phyloP scores from a whole-genome alignment of 257 asterid species.

The Nicotiana benthamiana region DNA sequence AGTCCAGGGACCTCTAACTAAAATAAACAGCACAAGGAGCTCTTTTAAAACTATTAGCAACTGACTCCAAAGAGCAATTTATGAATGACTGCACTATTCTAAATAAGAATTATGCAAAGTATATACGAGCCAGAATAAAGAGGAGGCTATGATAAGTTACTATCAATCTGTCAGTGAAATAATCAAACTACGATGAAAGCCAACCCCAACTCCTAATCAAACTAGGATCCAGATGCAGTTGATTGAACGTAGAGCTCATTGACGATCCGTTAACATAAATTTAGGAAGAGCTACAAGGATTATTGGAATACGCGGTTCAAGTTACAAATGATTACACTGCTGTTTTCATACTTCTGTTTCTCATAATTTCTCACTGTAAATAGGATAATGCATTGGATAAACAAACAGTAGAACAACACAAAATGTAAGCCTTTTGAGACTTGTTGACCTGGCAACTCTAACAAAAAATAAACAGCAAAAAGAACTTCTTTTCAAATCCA shows the following conservation, averaged over 20 bases:
- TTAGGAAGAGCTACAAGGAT: not conserved
- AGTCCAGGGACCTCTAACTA: not conserved
- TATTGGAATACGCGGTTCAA: not conserved
- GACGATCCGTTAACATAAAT: not conserved
- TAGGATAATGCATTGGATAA: not conserved
- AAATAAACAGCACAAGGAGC: not conserved
- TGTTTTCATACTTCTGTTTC: not conserved
- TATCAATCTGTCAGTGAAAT: not conserved
- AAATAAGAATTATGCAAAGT: not conserved
- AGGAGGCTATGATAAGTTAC: not conserved
- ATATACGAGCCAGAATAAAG: not conserved
- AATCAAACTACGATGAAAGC: not conserved
- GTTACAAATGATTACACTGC: not conserved
- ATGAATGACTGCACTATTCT: not conserved
- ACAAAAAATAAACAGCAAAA: not conserved
- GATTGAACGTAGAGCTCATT: not conserved
- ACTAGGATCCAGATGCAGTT: not conserved
- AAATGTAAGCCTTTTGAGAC: not conserved
- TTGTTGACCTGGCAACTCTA: not conserved
- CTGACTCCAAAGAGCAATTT: not conserved
- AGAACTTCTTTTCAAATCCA: not conserved
- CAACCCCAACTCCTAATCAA: not conserved
- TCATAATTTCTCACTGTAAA: not conserved
- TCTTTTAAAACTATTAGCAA: not conserved
- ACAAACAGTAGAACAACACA: not conserved